Percentiles rank a stretch among this genome's conserved stretches.
phyloP scores from a whole-genome alignment of 2,329 filamentous ascomycete species.

The Paecilomyces niveus region DNA sequence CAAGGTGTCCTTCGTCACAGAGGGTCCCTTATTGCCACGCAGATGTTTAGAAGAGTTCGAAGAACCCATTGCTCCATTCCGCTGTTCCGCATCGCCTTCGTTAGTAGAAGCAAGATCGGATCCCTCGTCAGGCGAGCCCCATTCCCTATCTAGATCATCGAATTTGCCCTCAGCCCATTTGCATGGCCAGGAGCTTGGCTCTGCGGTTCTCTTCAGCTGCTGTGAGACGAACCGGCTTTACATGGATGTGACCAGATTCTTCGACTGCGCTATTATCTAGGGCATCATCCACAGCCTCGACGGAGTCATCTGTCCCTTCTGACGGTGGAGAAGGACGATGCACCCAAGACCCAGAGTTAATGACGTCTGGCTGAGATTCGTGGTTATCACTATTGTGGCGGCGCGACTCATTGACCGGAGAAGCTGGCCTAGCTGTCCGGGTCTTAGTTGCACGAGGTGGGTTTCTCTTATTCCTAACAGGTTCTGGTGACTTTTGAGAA shows the following conservation, averaged over 20 bases:
- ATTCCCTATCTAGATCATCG: constrained; percentile 11
- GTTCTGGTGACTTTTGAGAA: constrained; percentile 1
- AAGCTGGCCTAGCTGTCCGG: neutral
- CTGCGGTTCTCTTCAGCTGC: constrained; percentile 21
- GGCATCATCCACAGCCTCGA: neutral
- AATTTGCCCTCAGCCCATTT: constrained; percentile 19
- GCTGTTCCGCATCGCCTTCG: no score
- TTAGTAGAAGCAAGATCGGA: no score
- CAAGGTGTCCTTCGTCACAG: neutral
- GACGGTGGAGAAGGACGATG: neutral
- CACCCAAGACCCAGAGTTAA: neutral
- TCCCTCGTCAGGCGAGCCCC: no score
- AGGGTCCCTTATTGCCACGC: neutral
- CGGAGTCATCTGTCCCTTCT: neutral
- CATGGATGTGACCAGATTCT: neutral
- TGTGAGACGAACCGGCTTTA: constrained; percentile 4
- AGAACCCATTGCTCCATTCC: no score
- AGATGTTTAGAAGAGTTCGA: no score
- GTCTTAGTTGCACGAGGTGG: neutral
- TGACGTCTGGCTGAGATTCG: neutral
- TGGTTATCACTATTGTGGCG: neutral
- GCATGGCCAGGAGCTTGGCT: constrained; percentile 25
- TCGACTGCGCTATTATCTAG: neutral
- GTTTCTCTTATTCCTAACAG: neutral
- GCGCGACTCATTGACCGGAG: neutral